Evolutionary conservation across 306 rosid species (phyloP).

Genomic region (Herpetospermum pedunculosum): DNA sequence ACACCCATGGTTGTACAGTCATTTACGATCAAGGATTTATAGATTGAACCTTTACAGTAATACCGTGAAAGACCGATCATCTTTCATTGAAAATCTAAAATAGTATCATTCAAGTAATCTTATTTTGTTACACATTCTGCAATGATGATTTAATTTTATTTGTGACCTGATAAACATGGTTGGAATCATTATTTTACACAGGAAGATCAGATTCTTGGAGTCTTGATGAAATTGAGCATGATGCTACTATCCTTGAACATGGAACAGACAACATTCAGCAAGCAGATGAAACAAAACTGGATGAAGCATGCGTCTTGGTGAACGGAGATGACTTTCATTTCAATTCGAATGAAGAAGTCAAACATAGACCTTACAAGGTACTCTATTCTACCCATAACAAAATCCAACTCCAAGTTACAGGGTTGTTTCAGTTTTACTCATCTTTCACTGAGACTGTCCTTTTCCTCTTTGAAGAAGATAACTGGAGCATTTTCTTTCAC

Average conservation of each 20-base stretch:
- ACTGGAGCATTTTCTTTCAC: constrained; percentile 39
- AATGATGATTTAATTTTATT: background rate
- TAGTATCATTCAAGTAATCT: background rate
- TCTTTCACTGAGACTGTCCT: background rate
- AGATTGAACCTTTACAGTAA: background rate
- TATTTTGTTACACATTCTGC: background rate
- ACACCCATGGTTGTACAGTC: background rate
- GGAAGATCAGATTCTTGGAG: constrained; percentile 24
- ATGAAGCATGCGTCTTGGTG: constrained; percentile 66
- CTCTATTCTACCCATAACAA: background rate
- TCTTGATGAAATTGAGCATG: constrained; percentile 17
- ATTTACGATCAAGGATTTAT: background rate
- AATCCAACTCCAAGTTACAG: background rate
- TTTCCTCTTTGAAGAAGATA: constrained; percentile 37
- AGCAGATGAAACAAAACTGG: constrained; percentile 25
- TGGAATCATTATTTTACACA: constrained; percentile 10
- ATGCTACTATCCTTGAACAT: constrained; percentile 12
- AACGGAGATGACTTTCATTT: constrained; percentile 35
- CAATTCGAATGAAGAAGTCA: constrained; percentile 16
- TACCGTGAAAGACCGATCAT: background rate
- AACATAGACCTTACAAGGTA: constrained; percentile 46
- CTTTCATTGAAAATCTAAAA: background rate
- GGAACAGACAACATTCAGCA: constrained; percentile 20
- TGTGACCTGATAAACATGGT: constrained; percentile 5
- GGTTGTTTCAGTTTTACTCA: background rate